These are phyloP conservation scores for Dryadomyces quercus-mongolicae DNA, from an alignment of 2,329 filamentous ascomycete species.

Conservation along the genomic window DNA sequence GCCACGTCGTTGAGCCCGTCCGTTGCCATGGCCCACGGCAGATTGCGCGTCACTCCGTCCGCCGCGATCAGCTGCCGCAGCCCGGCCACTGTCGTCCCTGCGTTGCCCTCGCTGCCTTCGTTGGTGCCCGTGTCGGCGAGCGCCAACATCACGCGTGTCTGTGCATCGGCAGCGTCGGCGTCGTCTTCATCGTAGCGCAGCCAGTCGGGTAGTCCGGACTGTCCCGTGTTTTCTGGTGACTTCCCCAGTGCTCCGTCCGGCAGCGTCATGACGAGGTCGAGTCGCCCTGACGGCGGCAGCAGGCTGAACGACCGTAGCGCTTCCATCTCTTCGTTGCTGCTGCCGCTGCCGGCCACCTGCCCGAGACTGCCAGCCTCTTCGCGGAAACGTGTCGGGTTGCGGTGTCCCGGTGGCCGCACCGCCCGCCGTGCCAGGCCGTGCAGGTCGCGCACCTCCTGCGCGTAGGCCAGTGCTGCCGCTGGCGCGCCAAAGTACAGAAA, in stretches of 20 bases:
- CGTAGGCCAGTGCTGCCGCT: slow-evolving; percentile 49
- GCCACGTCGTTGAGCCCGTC: slow-evolving; percentile 12
- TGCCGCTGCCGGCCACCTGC: slow-evolving; percentile 7
- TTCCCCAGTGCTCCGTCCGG: neutral
- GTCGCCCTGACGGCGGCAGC: slow-evolving; percentile 17
- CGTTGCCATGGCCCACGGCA: slow-evolving; percentile 22
- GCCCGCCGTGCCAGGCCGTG: slow-evolving; percentile 21
- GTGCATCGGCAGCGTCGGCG: slow-evolving; percentile 10
- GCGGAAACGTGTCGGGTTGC: slow-evolving; percentile 24
- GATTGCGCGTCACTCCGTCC: slow-evolving; percentile 29
- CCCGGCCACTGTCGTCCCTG: slow-evolving; percentile 17
- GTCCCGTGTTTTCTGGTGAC: neutral
- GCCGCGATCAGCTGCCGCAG: slow-evolving; percentile 26
- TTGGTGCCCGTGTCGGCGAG: slow-evolving; percentile 20
- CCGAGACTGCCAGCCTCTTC: slow-evolving; percentile 2
- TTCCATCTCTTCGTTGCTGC: slow-evolving; percentile 4
- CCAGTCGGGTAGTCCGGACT: no score
- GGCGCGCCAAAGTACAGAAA: slow-evolving; percentile 54
- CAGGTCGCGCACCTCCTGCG: slow-evolving; percentile 38
- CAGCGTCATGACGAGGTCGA: slow-evolving; percentile 13
- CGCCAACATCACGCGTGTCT: slow-evolving; percentile 22
- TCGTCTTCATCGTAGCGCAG: slow-evolving; percentile 7
- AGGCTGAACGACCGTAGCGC: slow-evolving; percentile 19
- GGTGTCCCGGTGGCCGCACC: slow-evolving; percentile 17
- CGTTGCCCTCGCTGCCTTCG: slow-evolving; percentile 7